Percentiles rank a stretch among this genome's conserved stretches.
These are phyloP conservation scores for Edaphochlamys debaryana DNA, from an alignment of 139 green algal genomes.

Conservation along the genomic window DNA sequence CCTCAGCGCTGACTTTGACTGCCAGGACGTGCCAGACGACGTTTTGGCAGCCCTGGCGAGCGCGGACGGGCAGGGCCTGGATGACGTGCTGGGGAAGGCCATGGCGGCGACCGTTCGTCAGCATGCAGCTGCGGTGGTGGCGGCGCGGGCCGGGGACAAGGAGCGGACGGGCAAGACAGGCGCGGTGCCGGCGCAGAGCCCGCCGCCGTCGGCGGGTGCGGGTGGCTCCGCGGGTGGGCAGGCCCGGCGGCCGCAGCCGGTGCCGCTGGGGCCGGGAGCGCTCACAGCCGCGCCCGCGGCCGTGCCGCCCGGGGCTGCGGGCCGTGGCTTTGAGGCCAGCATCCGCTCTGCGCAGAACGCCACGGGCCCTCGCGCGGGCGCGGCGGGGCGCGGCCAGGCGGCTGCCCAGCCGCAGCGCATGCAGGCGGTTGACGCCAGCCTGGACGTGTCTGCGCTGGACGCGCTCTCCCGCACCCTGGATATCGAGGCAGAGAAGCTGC, in stretches of 20 bases:
- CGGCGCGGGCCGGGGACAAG: too few species aligned
- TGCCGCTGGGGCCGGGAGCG: not conserved
- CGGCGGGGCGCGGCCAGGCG: too few species aligned
- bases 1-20: not conserved
- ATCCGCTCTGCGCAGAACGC: not conserved
- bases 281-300: slow-evolving; percentile 4
- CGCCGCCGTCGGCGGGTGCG: too few species aligned
- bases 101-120: not conserved
- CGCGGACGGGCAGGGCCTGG: not conserved
- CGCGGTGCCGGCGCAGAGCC: too few species aligned
- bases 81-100: not conserved
- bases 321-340: not conserved
- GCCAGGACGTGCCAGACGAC: slow-evolving; percentile 10
- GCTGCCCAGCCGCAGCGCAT: not conserved
- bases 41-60: slow-evolving; percentile 17
- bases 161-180: too few species aligned
- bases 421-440: slow-evolving; percentile 11
- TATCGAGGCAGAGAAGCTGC: not conserved
- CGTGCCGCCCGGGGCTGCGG: not conserved
- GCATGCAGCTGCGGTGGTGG: not conserved
- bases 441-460: not conserved
- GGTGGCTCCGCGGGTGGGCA: too few species aligned
- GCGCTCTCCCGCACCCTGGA: not conserved
- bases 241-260: not conserved
- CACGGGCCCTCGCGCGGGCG: too few species aligned